Percentiles rank a stretch among this genome's conserved stretches.
Conservation (phyloP, 1,139 yeast genomes). For the Kodamaea suecica region DNA sequence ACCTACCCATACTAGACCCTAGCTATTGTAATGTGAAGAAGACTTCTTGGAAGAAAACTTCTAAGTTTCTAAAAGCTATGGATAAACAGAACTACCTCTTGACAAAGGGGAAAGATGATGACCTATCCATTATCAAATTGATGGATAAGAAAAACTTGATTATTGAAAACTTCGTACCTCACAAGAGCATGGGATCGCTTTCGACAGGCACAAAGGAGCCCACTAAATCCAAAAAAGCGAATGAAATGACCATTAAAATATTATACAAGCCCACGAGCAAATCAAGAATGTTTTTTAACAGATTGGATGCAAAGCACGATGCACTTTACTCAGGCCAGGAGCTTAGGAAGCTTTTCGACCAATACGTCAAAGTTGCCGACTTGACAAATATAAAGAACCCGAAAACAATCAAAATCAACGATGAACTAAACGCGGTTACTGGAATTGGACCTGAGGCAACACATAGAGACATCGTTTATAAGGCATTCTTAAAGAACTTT, state of each 20-base stretch:
- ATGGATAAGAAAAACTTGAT: constrained; percentile 47
- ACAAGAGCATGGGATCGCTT: constrained; percentile 39
- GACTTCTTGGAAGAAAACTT: constrained; percentile 86
- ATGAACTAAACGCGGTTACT: constrained; percentile 28
- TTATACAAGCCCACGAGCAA: constrained; percentile 56
- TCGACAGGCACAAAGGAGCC: constrained; percentile 15
- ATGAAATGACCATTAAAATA: constrained; percentile 34
- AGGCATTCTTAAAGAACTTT: constrained; percentile 50
- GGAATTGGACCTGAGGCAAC: constrained; percentile 24
- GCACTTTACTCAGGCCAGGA: constrained; percentile 52
- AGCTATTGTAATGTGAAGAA: constrained; percentile 67
- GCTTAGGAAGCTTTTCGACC: constrained; percentile 48
- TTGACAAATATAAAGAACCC: constrained; percentile 47
- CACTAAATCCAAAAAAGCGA: constrained; percentile 21
- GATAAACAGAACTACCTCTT: constrained; percentile 67
- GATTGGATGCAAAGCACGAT: constrained; percentile 33
- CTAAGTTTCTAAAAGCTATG: constrained; percentile 81
- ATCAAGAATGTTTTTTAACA: constrained; percentile 49
- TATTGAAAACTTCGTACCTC: constrained; percentile 62
- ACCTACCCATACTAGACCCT: constrained; percentile 59
- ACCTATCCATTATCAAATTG: constrained; percentile 52
- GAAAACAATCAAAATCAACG: constrained; percentile 55
- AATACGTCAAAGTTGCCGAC: constrained; percentile 52
- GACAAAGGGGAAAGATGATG: constrained; percentile 76
- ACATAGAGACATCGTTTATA: constrained; percentile 52